Base-by-base conservation (phyloP, 2,329 filamentous ascomycete species). In the Colletotrichum sidae region DNA sequence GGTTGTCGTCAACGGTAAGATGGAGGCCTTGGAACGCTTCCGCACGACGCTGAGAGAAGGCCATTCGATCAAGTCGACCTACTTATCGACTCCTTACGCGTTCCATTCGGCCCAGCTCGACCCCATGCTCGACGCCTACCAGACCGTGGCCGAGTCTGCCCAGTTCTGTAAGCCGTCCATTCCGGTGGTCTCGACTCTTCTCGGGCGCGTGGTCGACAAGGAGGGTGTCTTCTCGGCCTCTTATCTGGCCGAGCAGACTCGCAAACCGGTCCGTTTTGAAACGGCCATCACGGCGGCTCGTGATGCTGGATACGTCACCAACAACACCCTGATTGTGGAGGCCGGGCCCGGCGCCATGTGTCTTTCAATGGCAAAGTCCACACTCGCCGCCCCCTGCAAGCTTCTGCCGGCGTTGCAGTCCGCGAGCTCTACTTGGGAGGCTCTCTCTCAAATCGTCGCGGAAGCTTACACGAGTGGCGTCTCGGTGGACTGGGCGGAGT, bases 121-220 rank as follows among this genome's bases (percentile, higher is more conserved):
- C 15, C 69, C 74, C 0, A 80, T 84, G 9, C 75, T 82, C 8
- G 78, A 82, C 3, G 78, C 84, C 5, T 80, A 90, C n/a, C 79
- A 83, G 45, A 74, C 72, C 13, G 77, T 82, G 2, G 49, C 49
- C 7, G 3, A 3, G 5, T 9, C 8, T 3, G 49, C 17, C 13
- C 7, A 5, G 2, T 52, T 52, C 35, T 15, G 13, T 8, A n/a
- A 11, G 2, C 49, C 49, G 8, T 2, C 4, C 49, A n/a, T 52
- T 4, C 49, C 49, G 4, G 13, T 52, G 5, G 35, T 17, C 4
- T 52, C 49, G 2, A 39, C 11, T 6, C n/a, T 39, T 8, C 10
- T 15, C 33, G 49, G 49, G 2, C 2, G 4, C 4, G 35, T 52
- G 1, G 49, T 52, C 13, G 1, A 6, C 11, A 13, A 37, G 10